phyloP scores from a whole-genome alignment of 2,329 filamentous ascomycete genomes.

The Fusarium sp. region DNA sequence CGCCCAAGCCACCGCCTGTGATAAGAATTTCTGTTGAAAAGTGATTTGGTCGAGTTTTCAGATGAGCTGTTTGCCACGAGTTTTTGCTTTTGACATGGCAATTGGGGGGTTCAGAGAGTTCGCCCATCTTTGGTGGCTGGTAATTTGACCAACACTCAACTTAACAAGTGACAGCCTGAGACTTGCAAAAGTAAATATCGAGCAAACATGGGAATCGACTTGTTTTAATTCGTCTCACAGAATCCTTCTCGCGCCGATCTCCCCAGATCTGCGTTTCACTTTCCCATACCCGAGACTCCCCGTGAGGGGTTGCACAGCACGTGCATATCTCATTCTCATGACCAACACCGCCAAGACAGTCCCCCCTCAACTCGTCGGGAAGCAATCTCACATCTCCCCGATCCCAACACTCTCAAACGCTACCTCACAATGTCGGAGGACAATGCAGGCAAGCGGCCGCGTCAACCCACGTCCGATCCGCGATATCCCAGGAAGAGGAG shows the following conservation, averaged over 20 bases:
- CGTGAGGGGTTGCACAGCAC: constrained; percentile 21
- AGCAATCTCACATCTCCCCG: constrained; percentile 24
- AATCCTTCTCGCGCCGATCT: neutral
- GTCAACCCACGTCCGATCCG: constrained; percentile 28
- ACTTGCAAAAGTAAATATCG: neutral
- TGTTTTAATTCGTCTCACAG: constrained; percentile 4
- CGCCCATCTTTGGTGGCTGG: constrained; percentile 17
- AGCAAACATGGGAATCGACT: neutral
- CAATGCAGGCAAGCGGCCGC: constrained; percentile 25
- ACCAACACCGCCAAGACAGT: constrained; percentile 14
- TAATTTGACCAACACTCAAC: neutral
- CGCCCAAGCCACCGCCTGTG: constrained; percentile 40
- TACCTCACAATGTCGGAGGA: neutral
- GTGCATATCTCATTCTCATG: neutral
- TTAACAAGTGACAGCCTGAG: neutral
- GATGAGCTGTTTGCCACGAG: constrained; percentile 17
- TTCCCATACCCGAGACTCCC: constrained; percentile 31
- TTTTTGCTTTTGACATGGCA: neutral
- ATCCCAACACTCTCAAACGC: neutral
- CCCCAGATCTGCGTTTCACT: neutral
- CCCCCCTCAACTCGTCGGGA: constrained; percentile 12
- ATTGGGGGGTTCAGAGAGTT: neutral
- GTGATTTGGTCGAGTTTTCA: neutral
- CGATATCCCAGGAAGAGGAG: constrained; percentile 48
- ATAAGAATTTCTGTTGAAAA: constrained; percentile 42